phyloP scores from a whole-genome alignment of 2,329 filamentous ascomycete species.

The Fusarium circinatum region DNA sequence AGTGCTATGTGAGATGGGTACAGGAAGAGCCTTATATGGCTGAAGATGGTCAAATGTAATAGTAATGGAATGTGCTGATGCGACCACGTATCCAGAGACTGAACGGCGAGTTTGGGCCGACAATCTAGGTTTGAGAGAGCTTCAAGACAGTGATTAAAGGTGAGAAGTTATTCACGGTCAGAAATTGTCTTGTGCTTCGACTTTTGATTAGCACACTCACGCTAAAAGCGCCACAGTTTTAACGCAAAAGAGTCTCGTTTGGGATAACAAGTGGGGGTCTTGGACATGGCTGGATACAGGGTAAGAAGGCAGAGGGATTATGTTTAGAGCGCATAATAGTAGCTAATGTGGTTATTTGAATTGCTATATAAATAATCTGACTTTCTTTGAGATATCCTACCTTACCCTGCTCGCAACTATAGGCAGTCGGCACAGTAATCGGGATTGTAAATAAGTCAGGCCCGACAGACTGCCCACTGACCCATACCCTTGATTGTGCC shows the following conservation, averaged over 20 bases:
- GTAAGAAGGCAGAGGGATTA: background rate
- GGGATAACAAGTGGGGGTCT: background rate
- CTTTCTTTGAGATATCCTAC: accelerated
- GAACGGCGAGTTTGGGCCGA: accelerated
- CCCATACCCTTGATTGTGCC: too few species aligned
- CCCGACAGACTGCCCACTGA: accelerated
- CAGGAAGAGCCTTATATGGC: accelerated
- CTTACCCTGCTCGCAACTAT: background rate
- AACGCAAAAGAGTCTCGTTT: accelerated
- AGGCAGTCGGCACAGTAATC: background rate
- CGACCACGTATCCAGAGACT: background rate
- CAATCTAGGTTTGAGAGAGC: too few species aligned
- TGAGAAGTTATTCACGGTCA: background rate
- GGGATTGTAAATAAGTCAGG: background rate
- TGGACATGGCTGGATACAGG: background rate
- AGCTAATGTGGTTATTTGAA: accelerated
- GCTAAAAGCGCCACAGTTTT: background rate
- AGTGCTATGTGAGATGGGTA: background rate
- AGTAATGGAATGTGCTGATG: background rate
- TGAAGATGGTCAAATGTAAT: too few species aligned
- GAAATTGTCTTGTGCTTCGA: background rate
- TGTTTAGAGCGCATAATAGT: background rate
- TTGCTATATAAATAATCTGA: background rate
- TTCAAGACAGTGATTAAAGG: background rate
- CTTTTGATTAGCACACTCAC: background rate